phyloP scores from a whole-genome alignment of 345 rosid genomes.

The Litchi chinensis region DNA sequence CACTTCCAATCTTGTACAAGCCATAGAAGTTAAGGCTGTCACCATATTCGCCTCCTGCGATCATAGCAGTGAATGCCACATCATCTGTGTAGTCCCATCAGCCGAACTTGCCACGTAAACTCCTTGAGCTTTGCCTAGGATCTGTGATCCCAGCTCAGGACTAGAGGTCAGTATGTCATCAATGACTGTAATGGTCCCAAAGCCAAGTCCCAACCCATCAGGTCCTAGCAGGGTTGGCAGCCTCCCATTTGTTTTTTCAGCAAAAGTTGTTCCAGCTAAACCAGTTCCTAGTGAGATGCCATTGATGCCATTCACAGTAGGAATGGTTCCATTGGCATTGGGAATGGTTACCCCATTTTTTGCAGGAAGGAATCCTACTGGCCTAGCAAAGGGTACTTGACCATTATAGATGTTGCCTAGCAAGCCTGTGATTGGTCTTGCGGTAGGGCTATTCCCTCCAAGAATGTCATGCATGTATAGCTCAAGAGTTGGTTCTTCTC shows the following conservation, averaged over 20 bases:
- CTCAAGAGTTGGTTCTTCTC: slow-evolving; percentile 37
- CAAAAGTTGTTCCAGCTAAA: slow-evolving; percentile 46
- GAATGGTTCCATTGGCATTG: slow-evolving; percentile 60
- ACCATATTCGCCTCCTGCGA: slow-evolving; percentile 60
- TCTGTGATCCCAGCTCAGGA: slow-evolving; percentile 48
- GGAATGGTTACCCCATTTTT: slow-evolving; percentile 47
- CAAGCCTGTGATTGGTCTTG: slow-evolving; percentile 60
- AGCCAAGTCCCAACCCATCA: slow-evolving; percentile 34
- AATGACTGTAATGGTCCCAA: slow-evolving; percentile 58
- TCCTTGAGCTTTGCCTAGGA: slow-evolving; percentile 55
- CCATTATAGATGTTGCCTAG: slow-evolving; percentile 59
- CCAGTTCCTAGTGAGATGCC: slow-evolving; percentile 63
- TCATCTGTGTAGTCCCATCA: slow-evolving; percentile 55
- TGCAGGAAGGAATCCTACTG: slow-evolving; percentile 49
- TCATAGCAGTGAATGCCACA: slow-evolving; percentile 55
- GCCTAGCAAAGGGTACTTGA: slow-evolving; percentile 62
- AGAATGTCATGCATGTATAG: slow-evolving; percentile 62
- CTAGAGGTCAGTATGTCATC: slow-evolving; percentile 51
- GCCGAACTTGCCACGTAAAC: slow-evolving; percentile 51
- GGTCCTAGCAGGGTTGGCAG: slow-evolving; percentile 50
- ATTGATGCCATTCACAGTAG: slow-evolving; percentile 45
- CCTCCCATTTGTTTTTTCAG: slow-evolving; percentile 25
- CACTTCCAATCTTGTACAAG: slow-evolving; percentile 42
- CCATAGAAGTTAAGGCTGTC: slow-evolving; percentile 58
- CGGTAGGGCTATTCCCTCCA: slow-evolving; percentile 57